Evolutionary conservation across 2,329 filamentous ascomycete genomes (phyloP).

Genomic region (Neonectria hederae): DNA sequence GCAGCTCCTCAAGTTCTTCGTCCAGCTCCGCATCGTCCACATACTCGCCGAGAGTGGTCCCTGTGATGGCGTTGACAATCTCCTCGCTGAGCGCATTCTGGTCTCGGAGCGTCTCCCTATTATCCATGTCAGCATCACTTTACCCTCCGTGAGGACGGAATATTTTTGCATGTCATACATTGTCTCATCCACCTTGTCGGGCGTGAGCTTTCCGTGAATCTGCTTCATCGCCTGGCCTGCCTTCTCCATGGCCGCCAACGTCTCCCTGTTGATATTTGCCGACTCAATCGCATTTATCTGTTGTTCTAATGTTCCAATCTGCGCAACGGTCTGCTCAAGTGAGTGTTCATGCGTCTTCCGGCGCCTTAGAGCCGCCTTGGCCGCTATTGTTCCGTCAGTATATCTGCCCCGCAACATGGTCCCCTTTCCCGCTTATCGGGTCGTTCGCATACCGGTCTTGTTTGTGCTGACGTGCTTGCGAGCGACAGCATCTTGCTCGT

Average conservation of each 20-base stretch:
- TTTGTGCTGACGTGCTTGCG: slow-evolving; percentile 87
- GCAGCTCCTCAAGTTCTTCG: slow-evolving; percentile 83
- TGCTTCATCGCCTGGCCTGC: slow-evolving; percentile 90
- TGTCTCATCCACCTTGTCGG: slow-evolving; percentile 93
- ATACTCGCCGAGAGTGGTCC: slow-evolving; percentile 70
- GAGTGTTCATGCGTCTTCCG: slow-evolving; percentile 96
- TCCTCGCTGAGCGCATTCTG: slow-evolving; percentile 94
- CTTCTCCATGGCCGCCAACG: slow-evolving; percentile 90
- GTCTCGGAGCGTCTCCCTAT: slow-evolving; percentile 88
- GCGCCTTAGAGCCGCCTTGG: slow-evolving; percentile 87
- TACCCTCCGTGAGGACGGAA: neutral
- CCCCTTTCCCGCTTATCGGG: slow-evolving; percentile 4
- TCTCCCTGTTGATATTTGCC: slow-evolving; percentile 98
- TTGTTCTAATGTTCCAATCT: slow-evolving; percentile 92
- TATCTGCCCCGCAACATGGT: slow-evolving; percentile 28
- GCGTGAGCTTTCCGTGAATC: slow-evolving; percentile 89
- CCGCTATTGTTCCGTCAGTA: slow-evolving; percentile 65
- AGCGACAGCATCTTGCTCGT: slow-evolving; percentile 88
- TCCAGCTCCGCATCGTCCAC: slow-evolving; percentile 90
- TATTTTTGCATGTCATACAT: slow-evolving; percentile 71
- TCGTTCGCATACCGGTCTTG: slow-evolving; percentile 78
- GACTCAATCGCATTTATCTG: slow-evolving; percentile 98
- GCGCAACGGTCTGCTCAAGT: slow-evolving; percentile 87
- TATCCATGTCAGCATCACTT: slow-evolving; percentile 44
- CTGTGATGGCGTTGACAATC: slow-evolving; percentile 86